phyloP scores from a whole-genome alignment of 1,284 basidiomycete species.

The Tilletia indica region DNA sequence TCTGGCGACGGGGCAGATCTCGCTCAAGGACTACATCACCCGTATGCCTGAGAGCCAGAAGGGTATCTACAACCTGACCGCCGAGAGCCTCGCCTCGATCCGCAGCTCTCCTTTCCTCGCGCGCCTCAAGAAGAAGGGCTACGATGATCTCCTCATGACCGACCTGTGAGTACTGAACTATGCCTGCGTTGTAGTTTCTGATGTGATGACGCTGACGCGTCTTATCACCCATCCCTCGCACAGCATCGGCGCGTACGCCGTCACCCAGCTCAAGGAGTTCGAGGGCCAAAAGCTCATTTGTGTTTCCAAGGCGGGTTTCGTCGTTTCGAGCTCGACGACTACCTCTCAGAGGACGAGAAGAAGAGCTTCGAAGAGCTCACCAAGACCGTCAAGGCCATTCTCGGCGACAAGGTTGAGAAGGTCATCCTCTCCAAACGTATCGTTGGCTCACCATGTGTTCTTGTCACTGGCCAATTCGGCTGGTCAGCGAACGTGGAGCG shows the following conservation, averaged over 20 bases:
- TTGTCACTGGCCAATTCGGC: conserved; percentile 94
- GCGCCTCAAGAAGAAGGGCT: conserved; percentile 99
- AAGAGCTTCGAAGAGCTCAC: conserved; percentile 84
- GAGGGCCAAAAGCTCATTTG: conserved; percentile 97
- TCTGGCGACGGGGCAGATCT: conserved; percentile 84
- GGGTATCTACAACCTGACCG: conserved; percentile 93
- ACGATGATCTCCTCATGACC: conserved; percentile 90
- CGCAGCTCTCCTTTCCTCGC: conserved; percentile 98
- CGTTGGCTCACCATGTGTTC: conserved; percentile 54
- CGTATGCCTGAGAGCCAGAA: conserved; percentile 99
- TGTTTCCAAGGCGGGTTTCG: conserved; percentile 98
- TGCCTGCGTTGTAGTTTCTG: not conserved
- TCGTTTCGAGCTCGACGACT: conserved; percentile 99
- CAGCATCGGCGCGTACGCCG: conserved; percentile 55
- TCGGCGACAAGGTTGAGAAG: conserved; percentile 99
- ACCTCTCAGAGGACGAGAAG: conserved; percentile 89
- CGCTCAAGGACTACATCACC: conserved; percentile 99
- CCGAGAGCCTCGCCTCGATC: conserved; percentile 88
- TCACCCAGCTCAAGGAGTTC: conserved; percentile 98
- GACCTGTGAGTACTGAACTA: conserved; percentile 65
- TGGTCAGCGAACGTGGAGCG: conserved; percentile 99
- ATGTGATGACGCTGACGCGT: conserved; percentile 64
- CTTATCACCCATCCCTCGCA: not conserved
- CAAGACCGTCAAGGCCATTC: conserved; percentile 93
- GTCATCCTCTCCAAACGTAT: conserved; percentile 92